Evolutionary conservation across 371 early-diverging fungal genomes (phyloP).

Genomic region (Actinomortierella wolfii): DNA sequence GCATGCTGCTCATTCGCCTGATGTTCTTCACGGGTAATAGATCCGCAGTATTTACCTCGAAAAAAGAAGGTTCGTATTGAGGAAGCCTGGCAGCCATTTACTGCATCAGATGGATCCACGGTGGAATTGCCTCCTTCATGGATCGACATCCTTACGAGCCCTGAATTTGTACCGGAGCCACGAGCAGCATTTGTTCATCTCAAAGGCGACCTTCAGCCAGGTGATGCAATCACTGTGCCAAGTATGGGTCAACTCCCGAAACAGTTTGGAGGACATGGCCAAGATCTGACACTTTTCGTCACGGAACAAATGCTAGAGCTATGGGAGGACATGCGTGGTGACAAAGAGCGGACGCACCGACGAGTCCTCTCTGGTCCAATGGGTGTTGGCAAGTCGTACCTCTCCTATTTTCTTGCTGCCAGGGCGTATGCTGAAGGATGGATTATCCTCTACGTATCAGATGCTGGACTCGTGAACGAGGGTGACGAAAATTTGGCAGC

Average conservation of each 20-base stretch:
- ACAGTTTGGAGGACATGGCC: slow-evolving; percentile 9
- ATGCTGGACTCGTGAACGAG: slow-evolving; percentile 12
- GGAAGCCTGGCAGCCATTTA: slow-evolving; percentile 15
- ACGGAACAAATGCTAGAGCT: slow-evolving; percentile 27
- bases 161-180: slow-evolving; percentile 13
- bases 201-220: slow-evolving; percentile 15
- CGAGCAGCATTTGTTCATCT: slow-evolving; percentile 14
- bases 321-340: slow-evolving; percentile 15
- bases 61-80: slow-evolving; percentile 18
- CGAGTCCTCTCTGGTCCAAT: slow-evolving; percentile 29
- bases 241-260: slow-evolving; percentile 24
- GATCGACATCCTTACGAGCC: slow-evolving; percentile 14
- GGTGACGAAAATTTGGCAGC: neutral
- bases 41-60: slow-evolving; percentile 15
- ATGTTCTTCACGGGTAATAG: too few relatives aligned
- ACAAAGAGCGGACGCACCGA: slow-evolving; percentile 11
- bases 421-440: slow-evolving; percentile 23
- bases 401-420: slow-evolving; percentile 27
- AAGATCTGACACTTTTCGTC: slow-evolving; percentile 10
- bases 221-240: slow-evolving; percentile 12
- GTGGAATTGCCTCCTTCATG: slow-evolving; percentile 11
- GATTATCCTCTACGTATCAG: slow-evolving; percentile 27
- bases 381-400: slow-evolving; percentile 33
- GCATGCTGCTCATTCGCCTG: too few relatives aligned
- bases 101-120: slow-evolving; percentile 14